Conservation (phyloP, 495 filamentous ascomycete species). For the Cercophora scortea region DNA sequence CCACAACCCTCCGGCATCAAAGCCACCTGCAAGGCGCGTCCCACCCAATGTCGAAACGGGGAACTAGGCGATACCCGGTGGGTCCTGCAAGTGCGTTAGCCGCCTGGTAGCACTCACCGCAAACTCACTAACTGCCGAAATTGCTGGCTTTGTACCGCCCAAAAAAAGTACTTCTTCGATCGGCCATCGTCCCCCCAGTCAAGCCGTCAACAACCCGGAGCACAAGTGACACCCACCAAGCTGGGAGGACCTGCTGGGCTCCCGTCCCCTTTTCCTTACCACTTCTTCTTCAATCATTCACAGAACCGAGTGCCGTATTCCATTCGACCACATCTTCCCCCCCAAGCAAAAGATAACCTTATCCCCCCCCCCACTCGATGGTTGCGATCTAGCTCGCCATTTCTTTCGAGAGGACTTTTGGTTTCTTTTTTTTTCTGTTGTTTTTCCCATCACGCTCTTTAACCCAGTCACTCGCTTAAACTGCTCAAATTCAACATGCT, state of each 20-base stretch:
- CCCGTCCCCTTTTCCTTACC: not conserved
- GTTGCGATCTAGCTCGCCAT: conserved; percentile 4
- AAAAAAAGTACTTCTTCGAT: not conserved
- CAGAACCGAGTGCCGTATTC: not conserved
- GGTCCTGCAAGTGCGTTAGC: not conserved
- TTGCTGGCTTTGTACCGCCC: not conserved
- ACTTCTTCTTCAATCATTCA: not conserved
- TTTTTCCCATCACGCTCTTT: not conserved
- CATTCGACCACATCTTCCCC: not conserved
- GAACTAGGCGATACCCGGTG: not conserved
- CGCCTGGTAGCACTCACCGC: not conserved
- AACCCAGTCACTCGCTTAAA: conserved; percentile 10
- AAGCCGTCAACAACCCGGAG: not conserved
- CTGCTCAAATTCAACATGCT: conserved; percentile 11
- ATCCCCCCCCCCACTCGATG: conserved; percentile 4
- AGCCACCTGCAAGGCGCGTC: not conserved
- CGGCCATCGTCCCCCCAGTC: not conserved
- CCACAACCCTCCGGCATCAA: not conserved
- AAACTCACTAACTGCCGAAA: not conserved
- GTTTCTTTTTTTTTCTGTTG: not conserved
- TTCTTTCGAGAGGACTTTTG: conserved; percentile 5
- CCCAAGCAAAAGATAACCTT: not conserved
- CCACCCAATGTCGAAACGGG: not conserved
- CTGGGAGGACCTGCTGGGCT: no score
- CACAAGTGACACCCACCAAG: not conserved